Base-by-base conservation (phyloP, 2,329 filamentous ascomycete genomes). In the Cordyceps javanica region DNA sequence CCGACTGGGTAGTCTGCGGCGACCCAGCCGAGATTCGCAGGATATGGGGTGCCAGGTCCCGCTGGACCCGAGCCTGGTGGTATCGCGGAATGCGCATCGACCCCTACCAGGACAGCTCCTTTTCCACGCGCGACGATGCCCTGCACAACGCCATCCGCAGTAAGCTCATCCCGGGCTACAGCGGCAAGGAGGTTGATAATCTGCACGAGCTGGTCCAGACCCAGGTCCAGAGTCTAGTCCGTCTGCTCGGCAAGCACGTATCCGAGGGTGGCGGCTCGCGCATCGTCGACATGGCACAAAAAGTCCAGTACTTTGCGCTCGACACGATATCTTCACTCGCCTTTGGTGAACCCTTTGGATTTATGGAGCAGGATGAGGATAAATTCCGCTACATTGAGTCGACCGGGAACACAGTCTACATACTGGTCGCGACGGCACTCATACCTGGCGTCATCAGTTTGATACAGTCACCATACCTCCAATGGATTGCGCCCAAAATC, bases 281-380 rank as follows among this genome's bases (percentile, higher is more conserved):
- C 28, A 39, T 45, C 28, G 21, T 57, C 23, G 78, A 84, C 61
- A 64, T 83, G 46, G 77, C 76, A 5, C 69, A 70, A 32, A 78
- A 79, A 55, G 72, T 77, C 2, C 77, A 80, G 56, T 82, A 74
- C 68, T 75, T 82, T 46, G 81, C 80, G 1, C 68, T 83, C 3
- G 81, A 84, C 60, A 77, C 82, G 39, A 81, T 84, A 60, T 78
- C 74, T 25, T 71, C 74, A 3, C 64, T 84, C 13, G 78, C 76
- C 0, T 77, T 82, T 28, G 80, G 80, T 42, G 65, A 73, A 48
- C 67, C 72, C 4, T 78, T 82, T 52, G 77, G 78, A 10, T 79
- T 76, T 61, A 65, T 80, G 4, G 70, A 73, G 7, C 60, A 69
- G 16, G 75, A 82, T 64, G 63, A 67, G 6, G 79, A 82, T 60